Evolutionary conservation across 2,329 filamentous ascomycete genomes (phyloP), one percentile per base, ranked within the genome.

Genomic region (Blastomyces gilchristii): DNA sequence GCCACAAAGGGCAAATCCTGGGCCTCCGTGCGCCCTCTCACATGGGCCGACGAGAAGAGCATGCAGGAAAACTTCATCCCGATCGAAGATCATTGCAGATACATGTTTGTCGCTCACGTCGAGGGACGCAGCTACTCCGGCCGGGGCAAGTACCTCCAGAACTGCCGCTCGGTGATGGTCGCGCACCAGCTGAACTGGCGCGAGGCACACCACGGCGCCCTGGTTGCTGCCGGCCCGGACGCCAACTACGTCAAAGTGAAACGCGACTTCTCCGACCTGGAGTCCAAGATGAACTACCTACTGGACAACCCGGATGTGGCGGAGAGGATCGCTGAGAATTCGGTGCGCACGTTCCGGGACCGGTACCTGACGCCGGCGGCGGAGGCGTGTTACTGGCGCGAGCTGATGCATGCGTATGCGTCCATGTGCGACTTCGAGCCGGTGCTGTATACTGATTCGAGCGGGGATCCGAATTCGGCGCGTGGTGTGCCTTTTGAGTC

Each of bases 191-290:
- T 82, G 28, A 71, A 75, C 56, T 83, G 80, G 76, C 72, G 77
- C 9, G 78, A 82, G 64, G 78, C 78, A 54, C 79, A 82, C 62
- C 77, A 81, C 56, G 76, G 76, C 0, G 76, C 81, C 0, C 69
- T 83, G 43, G 67, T 77, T 8, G 68, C 76, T 0, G 72, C 73
- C 1, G 81, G 81, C 0, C 75, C 78, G 1, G 74, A 80, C 2
- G 78, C 80, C 37, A 83, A 83, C 63, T 81, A 77, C 52, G 74
- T 83, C 16, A 72, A 79, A 63, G 80, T 83, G 0, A 70, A 77
- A 28, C 69, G 75, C 5, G 79, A 83, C 68, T 88, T 85, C 71
- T 82, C 81, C 49, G 84, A 88, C 66, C 75, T 85, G 63, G 72
- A 75, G 14, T 66, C 69, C 8, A 79, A 77, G 63, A 74, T 81